Evolutionary conservation across 768 basidiomycete species (phyloP).

Genomic region (Macrolepiota fuliginosa): DNA sequence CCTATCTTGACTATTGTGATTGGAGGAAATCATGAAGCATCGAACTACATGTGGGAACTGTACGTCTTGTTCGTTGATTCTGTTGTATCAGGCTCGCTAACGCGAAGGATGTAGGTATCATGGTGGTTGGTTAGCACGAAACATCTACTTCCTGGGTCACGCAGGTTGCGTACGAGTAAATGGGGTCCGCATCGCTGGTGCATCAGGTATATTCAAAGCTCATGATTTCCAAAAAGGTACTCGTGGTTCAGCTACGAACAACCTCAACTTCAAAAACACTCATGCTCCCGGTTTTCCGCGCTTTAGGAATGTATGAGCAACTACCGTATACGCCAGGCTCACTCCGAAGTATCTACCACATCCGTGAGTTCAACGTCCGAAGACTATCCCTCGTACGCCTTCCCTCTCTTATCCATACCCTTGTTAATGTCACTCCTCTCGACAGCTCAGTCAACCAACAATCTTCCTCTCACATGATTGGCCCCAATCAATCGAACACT

Average conservation of each 20-base stretch:
- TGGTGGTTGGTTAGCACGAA: slow-evolving; percentile 95
- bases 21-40: slow-evolving; percentile 97
- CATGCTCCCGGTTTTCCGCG: not conserved
- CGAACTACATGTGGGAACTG: slow-evolving; percentile 97
- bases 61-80: slow-evolving; percentile 34
- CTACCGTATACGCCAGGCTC: slow-evolving; percentile 74
- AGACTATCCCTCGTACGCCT: slow-evolving; percentile 67
- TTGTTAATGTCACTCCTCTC: slow-evolving; percentile 14
- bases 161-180: slow-evolving; percentile 88
- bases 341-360: slow-evolving; percentile 87
- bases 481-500: slow-evolving; percentile 82
- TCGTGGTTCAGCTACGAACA: slow-evolving; percentile 4
- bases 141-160: slow-evolving; percentile 94
- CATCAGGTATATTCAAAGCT: slow-evolving; percentile 87
- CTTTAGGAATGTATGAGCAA: slow-evolving; percentile 72
- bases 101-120: slow-evolving; percentile 61
- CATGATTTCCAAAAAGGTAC: slow-evolving; percentile 71
- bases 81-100: not conserved
- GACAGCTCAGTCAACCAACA: slow-evolving; percentile 57
- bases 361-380: slow-evolving; percentile 80
- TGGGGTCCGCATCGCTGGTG: slow-evolving; percentile 85
- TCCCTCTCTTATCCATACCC: not conserved
- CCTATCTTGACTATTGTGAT: slow-evolving; percentile 91
- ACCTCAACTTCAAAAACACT: not conserved
- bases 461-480: slow-evolving; percentile 97